phyloP scores from a whole-genome alignment of 2,329 filamentous ascomycete species.

The Colletotrichum salicis region DNA sequence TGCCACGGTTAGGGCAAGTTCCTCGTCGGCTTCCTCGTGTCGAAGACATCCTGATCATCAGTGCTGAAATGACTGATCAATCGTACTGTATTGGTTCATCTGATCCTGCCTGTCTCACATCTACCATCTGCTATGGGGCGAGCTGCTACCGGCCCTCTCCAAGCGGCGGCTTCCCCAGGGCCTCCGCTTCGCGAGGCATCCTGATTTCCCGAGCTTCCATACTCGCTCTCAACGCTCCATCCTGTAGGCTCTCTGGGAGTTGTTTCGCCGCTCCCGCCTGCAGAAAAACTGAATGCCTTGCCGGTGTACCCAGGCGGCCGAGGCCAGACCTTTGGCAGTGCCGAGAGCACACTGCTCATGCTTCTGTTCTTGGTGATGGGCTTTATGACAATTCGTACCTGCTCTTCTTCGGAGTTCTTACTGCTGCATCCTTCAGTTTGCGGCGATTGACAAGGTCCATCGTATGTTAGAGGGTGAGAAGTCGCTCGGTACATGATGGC shows the following conservation, averaged over 20 bases:
- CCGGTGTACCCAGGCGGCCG: slow-evolving; percentile 42
- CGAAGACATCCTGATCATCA: neutral
- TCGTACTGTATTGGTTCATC: neutral
- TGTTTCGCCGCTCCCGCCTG: slow-evolving; percentile 39
- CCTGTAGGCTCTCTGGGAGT: slow-evolving; percentile 38
- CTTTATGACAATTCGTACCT: slow-evolving; percentile 47
- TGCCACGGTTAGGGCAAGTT: no score
- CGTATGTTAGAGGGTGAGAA: neutral
- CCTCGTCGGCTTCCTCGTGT: no score
- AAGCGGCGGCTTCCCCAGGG: neutral
- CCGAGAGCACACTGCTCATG: slow-evolving; percentile 26
- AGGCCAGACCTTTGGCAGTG: slow-evolving; percentile 39
- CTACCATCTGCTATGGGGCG: neutral
- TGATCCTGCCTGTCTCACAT: neutral
- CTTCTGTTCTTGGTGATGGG: slow-evolving; percentile 37
- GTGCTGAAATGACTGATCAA: neutral
- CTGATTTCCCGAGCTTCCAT: slow-evolving; percentile 30
- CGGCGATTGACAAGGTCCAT: neutral
- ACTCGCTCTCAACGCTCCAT: slow-evolving; percentile 46
- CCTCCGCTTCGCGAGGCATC: neutral
- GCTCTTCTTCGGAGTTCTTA: slow-evolving; percentile 36
- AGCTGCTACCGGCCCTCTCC: neutral
- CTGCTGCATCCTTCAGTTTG: slow-evolving; percentile 10
- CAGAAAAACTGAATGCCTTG: slow-evolving; percentile 40
- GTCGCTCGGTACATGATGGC: neutral